phyloP scores from a whole-genome alignment of 495 filamentous ascomycete genomes.

The Mytilinidion resinicola region DNA sequence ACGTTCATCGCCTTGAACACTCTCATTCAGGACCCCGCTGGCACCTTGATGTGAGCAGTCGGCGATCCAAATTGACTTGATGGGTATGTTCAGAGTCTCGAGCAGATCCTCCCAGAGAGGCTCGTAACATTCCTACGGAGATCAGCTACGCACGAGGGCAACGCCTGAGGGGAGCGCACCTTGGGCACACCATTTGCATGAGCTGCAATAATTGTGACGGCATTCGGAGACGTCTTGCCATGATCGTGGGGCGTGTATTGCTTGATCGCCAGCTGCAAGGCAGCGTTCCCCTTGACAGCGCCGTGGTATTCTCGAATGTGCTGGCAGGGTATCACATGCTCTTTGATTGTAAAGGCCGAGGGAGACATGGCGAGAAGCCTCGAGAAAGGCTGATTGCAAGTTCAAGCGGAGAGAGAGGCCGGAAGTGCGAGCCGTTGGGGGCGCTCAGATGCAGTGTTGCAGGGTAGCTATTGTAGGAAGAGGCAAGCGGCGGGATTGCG shows the following conservation, averaged over 20 bases:
- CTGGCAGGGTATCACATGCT: conserved; percentile 30
- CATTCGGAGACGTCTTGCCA: conserved; percentile 12
- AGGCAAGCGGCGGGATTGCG: too few species aligned
- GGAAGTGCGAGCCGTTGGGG: too few species aligned
- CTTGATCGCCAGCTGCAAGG: conserved; percentile 38
- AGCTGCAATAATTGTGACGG: conserved; percentile 39
- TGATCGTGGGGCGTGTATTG: conserved; percentile 37
- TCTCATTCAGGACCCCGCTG: conserved; percentile 34
- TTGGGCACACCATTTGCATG: conserved; percentile 43
- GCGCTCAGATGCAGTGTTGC: too few species aligned
- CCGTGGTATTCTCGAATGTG: conserved; percentile 35
- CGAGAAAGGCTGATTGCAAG: too few species aligned
- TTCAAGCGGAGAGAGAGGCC: too few species aligned
- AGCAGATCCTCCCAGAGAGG: too few species aligned
- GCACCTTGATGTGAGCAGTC: conserved; percentile 38
- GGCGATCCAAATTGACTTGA: conserved; percentile 38
- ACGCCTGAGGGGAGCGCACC: conserved; percentile 15
- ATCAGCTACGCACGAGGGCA: neutral
- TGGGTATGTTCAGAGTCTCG: too few species aligned
- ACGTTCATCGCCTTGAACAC: conserved; percentile 35
- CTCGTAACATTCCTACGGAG: too few species aligned
- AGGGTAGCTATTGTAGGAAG: too few species aligned
- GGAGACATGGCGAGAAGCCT: too few species aligned
- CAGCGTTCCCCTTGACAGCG: conserved; percentile 30
- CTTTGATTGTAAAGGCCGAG: conserved; percentile 26